Evolutionary conservation across 2,329 filamentous ascomycete genomes (phyloP), one percentile per base, ranked within the genome.

Genomic region (Claviceps africana): DNA sequence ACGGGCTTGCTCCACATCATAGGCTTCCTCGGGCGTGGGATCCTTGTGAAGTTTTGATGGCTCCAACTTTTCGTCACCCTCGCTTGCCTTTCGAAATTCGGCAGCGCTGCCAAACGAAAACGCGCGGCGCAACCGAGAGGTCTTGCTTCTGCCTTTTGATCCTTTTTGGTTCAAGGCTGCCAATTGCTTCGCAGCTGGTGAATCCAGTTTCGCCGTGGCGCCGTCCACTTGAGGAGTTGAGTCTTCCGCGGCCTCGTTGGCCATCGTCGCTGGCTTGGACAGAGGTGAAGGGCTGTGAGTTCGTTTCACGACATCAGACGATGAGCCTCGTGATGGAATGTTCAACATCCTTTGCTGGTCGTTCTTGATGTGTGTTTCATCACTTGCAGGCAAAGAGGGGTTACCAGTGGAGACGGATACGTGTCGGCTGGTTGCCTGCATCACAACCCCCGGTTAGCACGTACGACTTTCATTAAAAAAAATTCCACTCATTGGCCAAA

Each of bases 101-200:
- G 91, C 88, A 43, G 90, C 88, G 65, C 91, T 97, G 48, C 93
- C 90, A 68, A 98, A 98, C 0, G 93, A 98, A 62, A 98, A 95
- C 0, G 93, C 93, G 60, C 93, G 80, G 52, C 93, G 82, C 54
- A 98, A 74, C 58, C 90, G 78, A 19, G 86, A 90, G 2, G 85
- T 87, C 70, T 96, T 96, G 70, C 83, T 88, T 64, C 88, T 89
- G 57, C 83, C 78, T 64, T 81, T 86, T 30, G 74, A 73, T 51
- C 88, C 87, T 64, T 86, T 91, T 58, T 91, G 86, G 55, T 84
- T 91, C 52, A 97, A 76, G n/a, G 90, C 88, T 46, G 86, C 82
- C 40, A 97, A 77, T 53, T 94, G 88, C 66, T 88, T 84, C 15
- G 86, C 84, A 21, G 91, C 91, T 47, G 86, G 82, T 59, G 86